Evolutionary conservation across 768 basidiomycete species (phyloP).

Genomic region (Gelatoporia subvermispora): DNA sequence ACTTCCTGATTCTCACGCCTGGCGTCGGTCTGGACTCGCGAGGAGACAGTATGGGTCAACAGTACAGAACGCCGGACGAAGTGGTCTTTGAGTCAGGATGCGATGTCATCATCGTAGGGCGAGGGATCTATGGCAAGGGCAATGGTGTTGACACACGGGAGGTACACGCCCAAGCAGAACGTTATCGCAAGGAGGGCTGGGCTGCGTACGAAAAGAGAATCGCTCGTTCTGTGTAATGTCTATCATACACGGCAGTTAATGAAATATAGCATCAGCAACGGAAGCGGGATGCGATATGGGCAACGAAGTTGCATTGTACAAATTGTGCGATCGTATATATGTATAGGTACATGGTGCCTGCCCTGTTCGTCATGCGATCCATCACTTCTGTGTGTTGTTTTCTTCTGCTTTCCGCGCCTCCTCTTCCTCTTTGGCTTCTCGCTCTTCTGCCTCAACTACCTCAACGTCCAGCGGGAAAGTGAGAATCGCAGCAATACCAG

Average conservation of each 20-base stretch:
- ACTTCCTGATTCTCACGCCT: slow-evolving; percentile 89
- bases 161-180: slow-evolving; percentile 67
- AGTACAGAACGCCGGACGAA: slow-evolving; percentile 86
- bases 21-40: slow-evolving; percentile 76
- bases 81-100: slow-evolving; percentile 79
- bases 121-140: slow-evolving; percentile 82
- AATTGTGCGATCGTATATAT: neutral
- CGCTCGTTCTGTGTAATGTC: neutral
- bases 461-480: slow-evolving; percentile 96
- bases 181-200: slow-evolving; percentile 88
- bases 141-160: slow-evolving; percentile 40
- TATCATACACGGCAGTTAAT: neutral
- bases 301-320: neutral
- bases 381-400: slow-evolving; percentile 4
- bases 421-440: slow-evolving; percentile 54
- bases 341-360: neutral
- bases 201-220: slow-evolving; percentile 55
- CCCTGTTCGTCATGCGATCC: neutral
- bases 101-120: slow-evolving; percentile 96
- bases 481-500: slow-evolving; percentile 91
- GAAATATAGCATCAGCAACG: neutral
- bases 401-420: slow-evolving; percentile 21
- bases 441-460: slow-evolving; percentile 90
- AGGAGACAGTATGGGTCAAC: slow-evolving; percentile 84
- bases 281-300: neutral